Evolutionary conservation across 1,284 basidiomycete genomes (phyloP).

Genomic region (Fomitopsis palustris): DNA sequence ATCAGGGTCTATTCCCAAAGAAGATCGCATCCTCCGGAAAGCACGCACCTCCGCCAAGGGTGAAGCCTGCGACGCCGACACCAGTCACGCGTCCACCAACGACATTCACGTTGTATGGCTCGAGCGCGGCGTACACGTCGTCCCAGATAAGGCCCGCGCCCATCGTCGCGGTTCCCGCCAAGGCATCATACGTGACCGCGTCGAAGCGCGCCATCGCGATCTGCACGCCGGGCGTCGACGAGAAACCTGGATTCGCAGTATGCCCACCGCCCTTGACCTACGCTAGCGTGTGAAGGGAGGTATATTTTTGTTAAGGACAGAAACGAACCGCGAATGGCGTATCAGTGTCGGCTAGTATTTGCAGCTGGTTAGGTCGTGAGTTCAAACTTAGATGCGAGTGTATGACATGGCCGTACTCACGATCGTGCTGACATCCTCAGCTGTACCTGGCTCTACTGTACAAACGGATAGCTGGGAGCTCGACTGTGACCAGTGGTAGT

Average conservation of each 20-base stretch:
- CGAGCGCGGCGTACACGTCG: conserved; percentile 41
- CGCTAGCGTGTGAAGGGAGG: conserved; percentile 12
- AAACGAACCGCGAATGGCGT: conserved; percentile 37
- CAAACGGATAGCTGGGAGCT: conserved; percentile 21
- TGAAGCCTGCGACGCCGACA: conserved; percentile 42
- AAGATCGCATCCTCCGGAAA: background rate
- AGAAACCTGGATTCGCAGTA: conserved; percentile 42
- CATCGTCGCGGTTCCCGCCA: conserved; percentile 33
- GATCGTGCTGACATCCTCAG: conserved; percentile 24
- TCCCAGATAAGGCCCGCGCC: conserved; percentile 51
- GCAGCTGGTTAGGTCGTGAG: conserved; percentile 31
- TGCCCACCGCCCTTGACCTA: conserved; percentile 51
- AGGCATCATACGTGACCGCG: conserved; percentile 32
- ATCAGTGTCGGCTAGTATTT: conserved; percentile 36
- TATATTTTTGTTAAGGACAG: conserved; percentile 13
- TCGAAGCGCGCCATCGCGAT: conserved; percentile 46
- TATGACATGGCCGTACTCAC: conserved; percentile 21
- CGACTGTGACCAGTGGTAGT: conserved; percentile 27
- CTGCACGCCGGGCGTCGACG: conserved; percentile 51
- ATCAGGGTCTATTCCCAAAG: background rate
- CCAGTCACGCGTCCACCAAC: conserved; percentile 43
- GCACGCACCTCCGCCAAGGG: conserved; percentile 43
- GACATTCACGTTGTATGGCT: conserved; percentile 36
- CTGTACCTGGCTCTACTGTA: conserved; percentile 24
- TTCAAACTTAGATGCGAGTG: background rate